Conservation (phyloP, 129 eudicot genomes). For the Heracleum sosnowskyi region DNA sequence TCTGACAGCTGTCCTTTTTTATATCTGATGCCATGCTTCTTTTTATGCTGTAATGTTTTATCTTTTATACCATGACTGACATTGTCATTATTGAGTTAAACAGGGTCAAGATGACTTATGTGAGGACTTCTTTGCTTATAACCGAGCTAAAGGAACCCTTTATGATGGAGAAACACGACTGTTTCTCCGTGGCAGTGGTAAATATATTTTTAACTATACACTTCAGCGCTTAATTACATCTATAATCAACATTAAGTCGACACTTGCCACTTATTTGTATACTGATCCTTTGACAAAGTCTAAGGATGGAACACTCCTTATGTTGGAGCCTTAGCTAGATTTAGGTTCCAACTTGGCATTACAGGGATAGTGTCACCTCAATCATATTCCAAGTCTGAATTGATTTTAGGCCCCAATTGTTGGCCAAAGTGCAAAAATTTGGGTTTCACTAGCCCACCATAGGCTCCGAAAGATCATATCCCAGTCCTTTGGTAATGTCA, state of each 20-base stretch:
- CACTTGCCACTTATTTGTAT: background rate
- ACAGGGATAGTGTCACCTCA: background rate
- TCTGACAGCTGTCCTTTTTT: background rate
- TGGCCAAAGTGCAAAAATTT: background rate
- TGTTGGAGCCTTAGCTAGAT: background rate
- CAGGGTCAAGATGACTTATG: slow-evolving; percentile 99
- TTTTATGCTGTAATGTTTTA: background rate
- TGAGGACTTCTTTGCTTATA: slow-evolving; percentile 80
- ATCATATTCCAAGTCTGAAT: background rate
- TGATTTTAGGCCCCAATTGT: background rate
- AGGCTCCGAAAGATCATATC: background rate
- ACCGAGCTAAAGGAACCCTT: slow-evolving; percentile 97
- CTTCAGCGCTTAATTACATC: background rate
- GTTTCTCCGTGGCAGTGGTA: slow-evolving; percentile 84
- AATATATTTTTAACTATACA: slow-evolving; percentile 4
- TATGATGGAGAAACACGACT: slow-evolving; percentile 98
- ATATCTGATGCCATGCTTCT: background rate
- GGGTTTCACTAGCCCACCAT: background rate
- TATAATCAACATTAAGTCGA: background rate
- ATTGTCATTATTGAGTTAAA: slow-evolving; percentile 18
- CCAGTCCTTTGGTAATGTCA: background rate
- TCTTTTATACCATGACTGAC: background rate
- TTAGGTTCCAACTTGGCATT: background rate
- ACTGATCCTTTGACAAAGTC: background rate
- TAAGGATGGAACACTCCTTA: background rate